Evolutionary conservation across 2,329 filamentous ascomycete species (phyloP).

Genomic region (Beauveria caledonica): DNA sequence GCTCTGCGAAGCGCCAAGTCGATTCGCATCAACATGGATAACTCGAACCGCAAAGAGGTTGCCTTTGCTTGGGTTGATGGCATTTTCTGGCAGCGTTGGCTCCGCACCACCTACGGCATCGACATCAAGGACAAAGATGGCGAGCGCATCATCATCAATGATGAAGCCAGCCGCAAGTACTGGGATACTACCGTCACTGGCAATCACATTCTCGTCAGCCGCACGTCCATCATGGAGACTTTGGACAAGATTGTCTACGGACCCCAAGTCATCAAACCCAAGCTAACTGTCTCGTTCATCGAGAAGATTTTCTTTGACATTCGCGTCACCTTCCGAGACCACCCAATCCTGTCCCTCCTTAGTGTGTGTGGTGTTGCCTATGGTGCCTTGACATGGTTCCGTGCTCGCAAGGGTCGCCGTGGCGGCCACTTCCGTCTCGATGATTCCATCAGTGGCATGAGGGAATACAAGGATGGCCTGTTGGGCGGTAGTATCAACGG

Average conservation of each 20-base stretch:
- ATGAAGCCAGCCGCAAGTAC: slow-evolving; percentile 77
- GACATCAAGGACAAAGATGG: slow-evolving; percentile 76
- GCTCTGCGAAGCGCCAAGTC: slow-evolving; percentile 81
- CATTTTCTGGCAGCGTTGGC: slow-evolving; percentile 95
- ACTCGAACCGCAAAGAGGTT: slow-evolving; percentile 78
- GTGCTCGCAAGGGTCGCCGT: slow-evolving; percentile 45
- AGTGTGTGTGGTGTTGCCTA: slow-evolving; percentile 50
- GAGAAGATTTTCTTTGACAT: slow-evolving; percentile 65
- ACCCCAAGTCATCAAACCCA: slow-evolving; percentile 64
- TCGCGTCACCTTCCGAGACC: slow-evolving; percentile 47
- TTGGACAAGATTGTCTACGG: slow-evolving; percentile 61
- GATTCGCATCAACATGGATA: slow-evolving; percentile 85
- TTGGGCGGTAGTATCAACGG: slow-evolving; percentile 41
- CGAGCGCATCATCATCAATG: slow-evolving; percentile 91
- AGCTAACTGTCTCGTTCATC: slow-evolving; percentile 66
- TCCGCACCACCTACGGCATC: slow-evolving; percentile 89
- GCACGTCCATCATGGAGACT: slow-evolving; percentile 86
- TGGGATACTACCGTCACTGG: slow-evolving; percentile 90
- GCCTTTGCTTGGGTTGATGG: slow-evolving; percentile 96
- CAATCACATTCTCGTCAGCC: slow-evolving; percentile 80
- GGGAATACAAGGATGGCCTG: slow-evolving; percentile 56
- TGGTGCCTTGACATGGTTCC: slow-evolving; percentile 43
- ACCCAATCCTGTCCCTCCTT: slow-evolving; percentile 50
- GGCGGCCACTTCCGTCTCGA: slow-evolving; percentile 56
- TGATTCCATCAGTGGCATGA: slow-evolving; percentile 39